Evolutionary conservation across 345 rosid genomes (phyloP), one percentile per base, ranked within the genome.

Genomic region (Citrus cavaleriei): DNA sequence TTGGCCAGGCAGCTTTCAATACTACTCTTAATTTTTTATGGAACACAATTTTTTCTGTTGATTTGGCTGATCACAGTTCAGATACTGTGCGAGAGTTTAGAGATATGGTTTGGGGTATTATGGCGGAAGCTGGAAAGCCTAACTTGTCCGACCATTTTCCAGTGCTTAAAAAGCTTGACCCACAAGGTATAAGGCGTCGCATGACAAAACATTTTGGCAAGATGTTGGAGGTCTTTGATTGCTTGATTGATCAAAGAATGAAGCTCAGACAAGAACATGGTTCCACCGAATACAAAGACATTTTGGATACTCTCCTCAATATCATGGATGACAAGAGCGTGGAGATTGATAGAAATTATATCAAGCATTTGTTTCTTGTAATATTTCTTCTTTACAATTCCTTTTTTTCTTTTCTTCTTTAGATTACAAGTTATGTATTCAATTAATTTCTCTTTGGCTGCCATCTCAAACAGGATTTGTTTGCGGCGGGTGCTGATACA

Each of bases 401-500:
- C 5, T 13, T 46, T 46, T 42, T 46, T 13, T 3, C 18, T 46
- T 46, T 46, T 46, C 51, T 46, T 46, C 51, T 54, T 54, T 22
- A 1, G 4, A 24, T 60, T 22, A 8, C 65, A 25, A 60, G 5
- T 60, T 3, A 9, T 10, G 30, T 10, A 28, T 37, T 46, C 18
- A 4, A 4, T 46, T 46, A 46, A 46, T 46, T 13, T 46, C 51
- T 46, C 51, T 46, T 46, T 46, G 18, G 51, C 14, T 46, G 51
- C 18, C 18, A 46, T 46, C 18, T 46, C 16, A 46, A 55, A 51
- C 77, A 88, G 89, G 87, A 66, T 58, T 70, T 90, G 49, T 86
- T 90, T 51, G 84, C 7, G 22, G 88, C 87, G 0, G 91, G 91
- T 7, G 76, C 88, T 1, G 90, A 90, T 32, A 85, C 89, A 30